These are phyloP conservation scores for Monsonia emarginata DNA, from an alignment of 441 rosid species.

Conservation along the genomic window DNA sequence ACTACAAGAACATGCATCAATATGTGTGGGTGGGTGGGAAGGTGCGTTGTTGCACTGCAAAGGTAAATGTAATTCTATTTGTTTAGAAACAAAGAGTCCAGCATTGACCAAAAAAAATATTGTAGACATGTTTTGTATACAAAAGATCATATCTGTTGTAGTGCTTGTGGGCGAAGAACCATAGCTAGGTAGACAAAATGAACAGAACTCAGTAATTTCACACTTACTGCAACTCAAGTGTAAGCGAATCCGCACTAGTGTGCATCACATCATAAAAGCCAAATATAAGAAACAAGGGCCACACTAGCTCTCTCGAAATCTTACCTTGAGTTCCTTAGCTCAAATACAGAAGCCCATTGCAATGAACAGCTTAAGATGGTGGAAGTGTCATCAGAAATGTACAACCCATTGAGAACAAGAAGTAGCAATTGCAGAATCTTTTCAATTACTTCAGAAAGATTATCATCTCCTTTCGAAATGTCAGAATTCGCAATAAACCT, in stretches of 20 bases:
- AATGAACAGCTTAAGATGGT: constrained; percentile 31
- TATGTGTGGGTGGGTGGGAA: no score
- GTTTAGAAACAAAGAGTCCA: not conserved
- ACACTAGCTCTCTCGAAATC: constrained; percentile 11
- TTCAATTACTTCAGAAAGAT: constrained; percentile 39
- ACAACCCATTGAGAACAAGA: constrained; percentile 45
- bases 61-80: not conserved
- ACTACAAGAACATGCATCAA: not conserved
- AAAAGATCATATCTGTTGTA: not conserved
- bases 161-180: not conserved
- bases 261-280: not conserved
- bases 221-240: not conserved
- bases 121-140: constrained; percentile 3
- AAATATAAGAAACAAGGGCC: constrained; percentile 4
- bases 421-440: constrained; percentile 60
- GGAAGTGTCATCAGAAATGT: constrained; percentile 27
- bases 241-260: not conserved
- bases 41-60: no score
- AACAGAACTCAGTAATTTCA: not conserved
- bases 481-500: constrained; percentile 33
- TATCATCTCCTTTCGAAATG: constrained; percentile 26
- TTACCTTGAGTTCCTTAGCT: constrained; percentile 57
- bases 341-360: constrained; percentile 72
- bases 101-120: not conserved
- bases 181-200: not conserved